Evolutionary conservation across 352 stramenopile genomes (phyloP).

Genomic region (Globisporangium cystogenes): DNA sequence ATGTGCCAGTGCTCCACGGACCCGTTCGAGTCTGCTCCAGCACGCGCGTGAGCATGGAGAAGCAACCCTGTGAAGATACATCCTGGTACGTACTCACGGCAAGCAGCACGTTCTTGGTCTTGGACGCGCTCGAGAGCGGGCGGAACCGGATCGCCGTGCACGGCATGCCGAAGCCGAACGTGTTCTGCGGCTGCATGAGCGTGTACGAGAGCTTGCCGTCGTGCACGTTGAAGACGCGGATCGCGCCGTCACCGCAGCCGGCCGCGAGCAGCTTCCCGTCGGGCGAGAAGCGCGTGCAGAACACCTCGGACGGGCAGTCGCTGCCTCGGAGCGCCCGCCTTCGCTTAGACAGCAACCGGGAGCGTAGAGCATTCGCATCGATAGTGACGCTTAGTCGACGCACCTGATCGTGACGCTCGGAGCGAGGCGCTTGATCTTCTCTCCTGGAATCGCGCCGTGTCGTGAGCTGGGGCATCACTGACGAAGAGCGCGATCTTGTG

Average conservation of each 20-base stretch:
- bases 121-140: conserved; percentile 68
- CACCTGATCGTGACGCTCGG: conserved; percentile 76
- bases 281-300: conserved; percentile 83
- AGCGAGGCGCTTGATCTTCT: conserved; percentile 58
- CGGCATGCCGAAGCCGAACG: conserved; percentile 71
- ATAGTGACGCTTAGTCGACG: background rate
- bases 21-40: conserved; percentile 68
- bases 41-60: too few relatives aligned
- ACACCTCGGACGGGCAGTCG: conserved; percentile 85
- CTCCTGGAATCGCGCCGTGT: too few relatives aligned
- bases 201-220: conserved; percentile 80
- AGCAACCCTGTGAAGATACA: too few relatives aligned
- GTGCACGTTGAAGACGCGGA: conserved; percentile 79
- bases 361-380: too few relatives aligned
- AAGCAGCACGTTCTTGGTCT: conserved; percentile 91
- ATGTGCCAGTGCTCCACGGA: conserved; percentile 92
- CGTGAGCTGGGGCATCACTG: too few relatives aligned
- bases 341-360: too few relatives aligned
- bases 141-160: conserved; percentile 83
- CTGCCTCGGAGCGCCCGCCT: too few relatives aligned
- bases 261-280: conserved; percentile 81
- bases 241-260: conserved; percentile 81
- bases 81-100: conserved; percentile 58
- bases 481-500: too few relatives aligned
- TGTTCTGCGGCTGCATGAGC: conserved; percentile 67